Conservation (phyloP, 1,139 yeast genomes). For the Debaryomycetaceae sp. region DNA sequence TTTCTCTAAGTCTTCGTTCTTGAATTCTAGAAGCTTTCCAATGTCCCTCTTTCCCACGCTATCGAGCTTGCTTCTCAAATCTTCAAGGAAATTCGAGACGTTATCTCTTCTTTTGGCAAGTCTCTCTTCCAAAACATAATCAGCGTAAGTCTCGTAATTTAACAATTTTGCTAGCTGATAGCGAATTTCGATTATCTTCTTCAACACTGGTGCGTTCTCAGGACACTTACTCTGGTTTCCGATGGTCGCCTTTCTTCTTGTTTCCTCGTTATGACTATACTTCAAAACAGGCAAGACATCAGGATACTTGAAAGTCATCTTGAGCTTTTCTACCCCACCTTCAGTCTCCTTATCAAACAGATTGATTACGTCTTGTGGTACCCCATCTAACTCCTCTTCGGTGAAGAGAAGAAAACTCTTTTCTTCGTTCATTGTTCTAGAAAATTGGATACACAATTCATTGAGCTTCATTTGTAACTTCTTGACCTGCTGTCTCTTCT, state of each 20-base stretch:
- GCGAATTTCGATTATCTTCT: conserved; percentile 58
- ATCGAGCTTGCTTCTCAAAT: conserved; percentile 53
- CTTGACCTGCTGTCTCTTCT: conserved; percentile 53
- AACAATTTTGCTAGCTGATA: conserved; percentile 57
- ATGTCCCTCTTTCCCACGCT: conserved; percentile 60
- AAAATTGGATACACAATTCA: conserved; percentile 53
- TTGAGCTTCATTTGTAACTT: conserved; percentile 58
- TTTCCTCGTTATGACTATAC: conserved; percentile 58
- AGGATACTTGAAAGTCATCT: conserved; percentile 79
- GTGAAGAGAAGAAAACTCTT: conserved; percentile 58
- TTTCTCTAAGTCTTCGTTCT: conserved; percentile 47
- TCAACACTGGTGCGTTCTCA: conserved; percentile 57
- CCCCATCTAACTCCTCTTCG: conserved; percentile 65
- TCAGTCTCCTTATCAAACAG: conserved; percentile 51
- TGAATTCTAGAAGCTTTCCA: conserved; percentile 45
- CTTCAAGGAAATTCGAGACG: conserved; percentile 59
- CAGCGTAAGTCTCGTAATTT: conserved; percentile 67
- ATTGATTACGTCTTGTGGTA: conserved; percentile 59
- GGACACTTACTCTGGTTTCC: conserved; percentile 68
- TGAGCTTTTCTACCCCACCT: conserved; percentile 42
- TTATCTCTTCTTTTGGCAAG: conserved; percentile 69
- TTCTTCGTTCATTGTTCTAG: conserved; percentile 70
- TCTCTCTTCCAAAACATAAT: conserved; percentile 66
- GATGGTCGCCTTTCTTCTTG: conserved; percentile 61
- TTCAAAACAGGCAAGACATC: conserved; percentile 75